These are phyloP conservation scores for Camellia japonica DNA, from an alignment of 148 eudicot genomes.

Conservation along the genomic window DNA sequence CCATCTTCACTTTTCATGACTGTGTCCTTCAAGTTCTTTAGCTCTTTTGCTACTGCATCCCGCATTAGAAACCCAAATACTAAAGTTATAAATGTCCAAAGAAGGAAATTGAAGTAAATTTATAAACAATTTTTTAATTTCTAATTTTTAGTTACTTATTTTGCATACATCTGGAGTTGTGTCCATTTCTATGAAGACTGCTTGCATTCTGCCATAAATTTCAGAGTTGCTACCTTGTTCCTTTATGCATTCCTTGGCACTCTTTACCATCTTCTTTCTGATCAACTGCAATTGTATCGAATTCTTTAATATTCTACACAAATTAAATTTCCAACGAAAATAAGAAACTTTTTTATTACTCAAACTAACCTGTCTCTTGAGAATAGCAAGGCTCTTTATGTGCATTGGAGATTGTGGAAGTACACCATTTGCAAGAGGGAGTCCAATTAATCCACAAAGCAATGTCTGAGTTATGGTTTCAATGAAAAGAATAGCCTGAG, in stretches of 20 bases:
- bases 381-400: slow-evolving; percentile 73
- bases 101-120: neutral
- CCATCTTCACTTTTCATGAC: slow-evolving; percentile 50
- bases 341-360: neutral
- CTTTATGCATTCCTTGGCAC: slow-evolving; percentile 48
- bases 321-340: neutral
- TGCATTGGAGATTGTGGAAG: slow-evolving; percentile 92
- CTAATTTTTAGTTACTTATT: neutral
- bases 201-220: slow-evolving; percentile 53
- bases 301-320: neutral
- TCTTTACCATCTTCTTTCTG: slow-evolving; percentile 54
- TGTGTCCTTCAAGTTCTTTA: slow-evolving; percentile 52
- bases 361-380: slow-evolving; percentile 60
- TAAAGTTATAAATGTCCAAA: neutral
- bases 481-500: neutral
- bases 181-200: slow-evolving; percentile 56
- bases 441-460: slow-evolving; percentile 73
- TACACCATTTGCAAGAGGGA: slow-evolving; percentile 85
- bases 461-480: slow-evolving; percentile 40
- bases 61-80: slow-evolving; percentile 16
- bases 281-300: slow-evolving; percentile 39
- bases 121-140: neutral
- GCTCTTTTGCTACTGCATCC: slow-evolving; percentile 37
- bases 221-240: slow-evolving; percentile 40
- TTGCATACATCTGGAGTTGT: slow-evolving; percentile 39